Evolutionary conservation across 768 basidiomycete genomes (phyloP).

Genomic region (Termitomyces sp.): DNA sequence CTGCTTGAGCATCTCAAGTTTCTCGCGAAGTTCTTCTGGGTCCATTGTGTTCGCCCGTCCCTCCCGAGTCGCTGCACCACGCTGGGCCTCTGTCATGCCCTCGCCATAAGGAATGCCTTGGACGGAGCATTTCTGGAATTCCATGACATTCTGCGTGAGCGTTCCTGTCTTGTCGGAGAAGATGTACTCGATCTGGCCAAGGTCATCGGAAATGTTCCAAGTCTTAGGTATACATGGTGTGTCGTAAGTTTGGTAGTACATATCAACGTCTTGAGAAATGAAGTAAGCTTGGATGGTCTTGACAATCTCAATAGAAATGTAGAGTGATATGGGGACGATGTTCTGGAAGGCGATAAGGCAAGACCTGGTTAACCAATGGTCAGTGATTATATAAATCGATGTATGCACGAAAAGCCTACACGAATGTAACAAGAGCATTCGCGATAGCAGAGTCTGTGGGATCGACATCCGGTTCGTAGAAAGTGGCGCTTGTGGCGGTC

Average conservation of each 20-base stretch:
- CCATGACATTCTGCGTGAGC: conserved; percentile 97
- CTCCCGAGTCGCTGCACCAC: conserved; percentile 83
- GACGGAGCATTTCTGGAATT: conserved; percentile 94
- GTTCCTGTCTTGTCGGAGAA: conserved; percentile 94
- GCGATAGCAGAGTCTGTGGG: conserved; percentile 56
- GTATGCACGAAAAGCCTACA: conserved; percentile 47
- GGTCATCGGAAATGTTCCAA: conserved; percentile 98
- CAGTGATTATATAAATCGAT: not conserved
- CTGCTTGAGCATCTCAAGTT: conserved; percentile 60
- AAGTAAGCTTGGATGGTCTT: conserved; percentile 97
- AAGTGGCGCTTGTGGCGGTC: conserved; percentile 57
- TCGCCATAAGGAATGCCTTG: conserved; percentile 85
- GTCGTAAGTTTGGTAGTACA: conserved; percentile 89
- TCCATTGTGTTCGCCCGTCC: conserved; percentile 63
- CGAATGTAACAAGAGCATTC: conserved; percentile 86
- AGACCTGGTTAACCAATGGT: conserved; percentile 46
- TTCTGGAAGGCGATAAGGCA: conserved; percentile 97
- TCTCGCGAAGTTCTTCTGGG: conserved; percentile 65
- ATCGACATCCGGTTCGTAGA: conserved; percentile 66
- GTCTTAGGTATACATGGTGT: conserved; percentile 92
- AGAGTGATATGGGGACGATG: conserved; percentile 92
- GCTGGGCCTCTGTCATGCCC: conserved; percentile 92
- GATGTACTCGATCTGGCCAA: conserved; percentile 95
- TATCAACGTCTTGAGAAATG: conserved; percentile 93
- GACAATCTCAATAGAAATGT: conserved; percentile 97